Evolutionary conservation across 139 green algal genomes (phyloP).

Genomic region (Edaphochlamys debaryana): DNA sequence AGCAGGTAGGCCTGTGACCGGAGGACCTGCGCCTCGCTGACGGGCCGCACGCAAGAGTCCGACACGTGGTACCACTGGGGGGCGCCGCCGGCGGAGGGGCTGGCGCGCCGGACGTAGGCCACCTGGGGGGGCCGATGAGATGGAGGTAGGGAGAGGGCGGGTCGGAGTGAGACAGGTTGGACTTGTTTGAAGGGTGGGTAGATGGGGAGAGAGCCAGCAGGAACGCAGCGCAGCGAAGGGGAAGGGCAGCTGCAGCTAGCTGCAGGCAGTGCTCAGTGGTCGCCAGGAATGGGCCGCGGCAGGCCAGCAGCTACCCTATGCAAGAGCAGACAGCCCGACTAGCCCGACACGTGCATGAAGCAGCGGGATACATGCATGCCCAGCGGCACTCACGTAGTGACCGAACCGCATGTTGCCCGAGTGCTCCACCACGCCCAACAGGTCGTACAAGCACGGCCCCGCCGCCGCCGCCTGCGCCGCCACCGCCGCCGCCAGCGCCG

Average conservation of each 20-base stretch:
- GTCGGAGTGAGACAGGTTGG: not conserved
- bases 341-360: not conserved
- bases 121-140: slow-evolving; percentile 18
- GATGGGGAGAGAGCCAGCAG: no score
- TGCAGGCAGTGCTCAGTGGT: not conserved
- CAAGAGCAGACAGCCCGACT: not conserved
- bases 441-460: slow-evolving; percentile 52
- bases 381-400: slow-evolving; percentile 62
- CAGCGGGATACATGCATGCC: not conserved
- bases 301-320: no score
- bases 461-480: not conserved
- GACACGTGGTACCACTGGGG: slow-evolving; percentile 25
- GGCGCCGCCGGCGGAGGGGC: not conserved
- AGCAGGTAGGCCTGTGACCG: slow-evolving; percentile 60
- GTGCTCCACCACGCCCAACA: slow-evolving; percentile 80
- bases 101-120: slow-evolving; percentile 61
- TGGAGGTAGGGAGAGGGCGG: not conserved
- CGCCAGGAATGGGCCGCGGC: no score
- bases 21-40: slow-evolving; percentile 48
- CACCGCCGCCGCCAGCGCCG: slow-evolving; percentile 29
- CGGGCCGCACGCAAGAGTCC: slow-evolving; percentile 36
- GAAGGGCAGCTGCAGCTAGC: no score
- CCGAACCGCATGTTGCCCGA: slow-evolving; percentile 66
- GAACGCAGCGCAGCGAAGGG: no score
- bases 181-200: not conserved